Base-by-base conservation (phyloP, 169 alveolate genomes). In the Cryptosporidium ryanae region DNA sequence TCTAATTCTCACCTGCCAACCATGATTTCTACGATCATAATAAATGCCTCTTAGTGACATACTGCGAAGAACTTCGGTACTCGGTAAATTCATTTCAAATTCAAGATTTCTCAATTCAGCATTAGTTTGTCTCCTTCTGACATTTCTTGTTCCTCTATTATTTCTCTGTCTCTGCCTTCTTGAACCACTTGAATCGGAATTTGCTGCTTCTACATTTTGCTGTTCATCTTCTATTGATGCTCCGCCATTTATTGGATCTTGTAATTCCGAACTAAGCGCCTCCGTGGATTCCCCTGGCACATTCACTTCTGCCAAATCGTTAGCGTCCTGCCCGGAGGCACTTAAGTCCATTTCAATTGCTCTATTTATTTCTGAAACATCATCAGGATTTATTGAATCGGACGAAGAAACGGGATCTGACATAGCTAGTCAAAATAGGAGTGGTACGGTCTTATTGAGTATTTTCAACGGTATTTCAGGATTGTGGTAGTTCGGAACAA, bases 1-100 rank as follows among this genome's bases (percentile, higher is more conserved):
- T 17, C 87, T 64, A 59, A 76, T 76, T 38, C 87, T 64, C 21
- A 76, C 87, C 21, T 76, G 87, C 87, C 87, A 76, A 44, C 87
- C 87, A 25, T 76, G 87, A n/a, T 76, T 76, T 18, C 87, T 55
- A n/a, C 87, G 57, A 34, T 76, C 87, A 29, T 76, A 76, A 44
- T 76, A 76, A 25, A 76, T 76, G 1, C 87, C 87, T 55, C 63
- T 76, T 25, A 76, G 76, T 8, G 87, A 76, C 44, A 61, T 21
- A 25, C 43, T 61, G 25, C 66, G 64, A 7, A 48, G 61, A 18
- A 38, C 48, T 17, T 46, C 49, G n/a, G 29, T 76, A 52, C 63
- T 59, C 8, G 34, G 38, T 34, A 76, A 32, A 21, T 44, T 61
- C 31, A 55, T 32, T 23, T 67, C 68, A 44, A 25, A 38, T 2